phyloP scores from a whole-genome alignment of 176 grass and related monocot genomes.

The Typha latifolia region DNA sequence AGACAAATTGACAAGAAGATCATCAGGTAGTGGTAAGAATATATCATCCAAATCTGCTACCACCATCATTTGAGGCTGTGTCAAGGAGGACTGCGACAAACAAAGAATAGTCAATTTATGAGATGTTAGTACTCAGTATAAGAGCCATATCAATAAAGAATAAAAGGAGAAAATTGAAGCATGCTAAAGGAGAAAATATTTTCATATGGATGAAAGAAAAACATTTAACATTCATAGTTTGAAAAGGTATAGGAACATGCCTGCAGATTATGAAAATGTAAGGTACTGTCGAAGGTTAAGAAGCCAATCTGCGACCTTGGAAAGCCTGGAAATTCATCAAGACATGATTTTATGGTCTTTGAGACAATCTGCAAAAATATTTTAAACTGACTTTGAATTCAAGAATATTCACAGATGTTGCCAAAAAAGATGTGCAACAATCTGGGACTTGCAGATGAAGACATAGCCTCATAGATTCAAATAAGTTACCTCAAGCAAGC shows the following conservation, averaged over 20 bases:
- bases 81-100: slow-evolving; percentile 69
- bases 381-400: slow-evolving; percentile 7
- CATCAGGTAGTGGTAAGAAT: slow-evolving; percentile 90
- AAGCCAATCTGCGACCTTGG: slow-evolving; percentile 90
- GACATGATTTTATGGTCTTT: slow-evolving; percentile 88
- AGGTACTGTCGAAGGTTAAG: slow-evolving; percentile 84
- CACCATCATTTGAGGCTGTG: slow-evolving; percentile 96
- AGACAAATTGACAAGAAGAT: slow-evolving; percentile 86
- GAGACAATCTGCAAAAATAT: slow-evolving; percentile 47
- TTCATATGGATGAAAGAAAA: not conserved
- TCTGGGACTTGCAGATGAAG: not conserved
- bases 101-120: slow-evolving; percentile 20
- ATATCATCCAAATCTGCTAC: slow-evolving; percentile 76
- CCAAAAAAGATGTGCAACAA: not conserved
- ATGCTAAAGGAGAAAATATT: too few relatives aligned
- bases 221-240: not conserved
- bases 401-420: not conserved
- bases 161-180: too few relatives aligned
- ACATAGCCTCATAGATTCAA: not conserved
- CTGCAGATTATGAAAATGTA: slow-evolving; percentile 98
- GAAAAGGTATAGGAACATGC: slow-evolving; percentile 26
- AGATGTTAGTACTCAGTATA: slow-evolving; percentile 10
- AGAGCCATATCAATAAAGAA: too few relatives aligned
- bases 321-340: slow-evolving; percentile 68
- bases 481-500: slow-evolving; percentile 61